Evolutionary conservation across 1,284 basidiomycete genomes (phyloP).

Genomic region (Retiboletus fuscus): DNA sequence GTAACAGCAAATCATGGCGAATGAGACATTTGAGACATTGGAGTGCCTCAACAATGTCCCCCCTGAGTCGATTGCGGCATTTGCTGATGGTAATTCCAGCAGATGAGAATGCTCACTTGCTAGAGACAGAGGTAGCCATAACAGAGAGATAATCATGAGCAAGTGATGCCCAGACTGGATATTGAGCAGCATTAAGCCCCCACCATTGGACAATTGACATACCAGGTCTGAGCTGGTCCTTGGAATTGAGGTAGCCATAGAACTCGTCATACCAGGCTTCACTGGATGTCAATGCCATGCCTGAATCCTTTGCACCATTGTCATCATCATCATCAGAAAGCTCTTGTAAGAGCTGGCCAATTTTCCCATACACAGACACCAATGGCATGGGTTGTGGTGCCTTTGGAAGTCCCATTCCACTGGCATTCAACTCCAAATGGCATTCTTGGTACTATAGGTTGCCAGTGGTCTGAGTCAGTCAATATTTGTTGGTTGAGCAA

Average conservation of each 20-base stretch:
- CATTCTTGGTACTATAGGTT: neutral
- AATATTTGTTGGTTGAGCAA: neutral
- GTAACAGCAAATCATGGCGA: neutral
- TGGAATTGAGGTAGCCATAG: slow-evolving; percentile 43
- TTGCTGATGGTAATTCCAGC: slow-evolving; percentile 21
- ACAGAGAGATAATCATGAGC: slow-evolving; percentile 11
- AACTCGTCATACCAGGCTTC: slow-evolving; percentile 46
- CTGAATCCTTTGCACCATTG: neutral
- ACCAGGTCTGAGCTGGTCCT: slow-evolving; percentile 27
- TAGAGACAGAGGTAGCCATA: slow-evolving; percentile 21
- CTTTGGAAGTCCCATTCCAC: neutral
- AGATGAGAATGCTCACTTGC: slow-evolving; percentile 18
- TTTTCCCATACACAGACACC: neutral
- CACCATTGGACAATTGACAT: slow-evolving; percentile 49
- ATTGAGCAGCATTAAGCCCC: slow-evolving; percentile 24
- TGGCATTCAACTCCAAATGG: neutral
- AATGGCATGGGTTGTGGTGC: neutral
- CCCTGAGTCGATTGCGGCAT: neutral
- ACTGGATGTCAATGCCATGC: neutral
- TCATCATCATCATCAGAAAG: slow-evolving; percentile 5
- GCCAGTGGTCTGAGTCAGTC: neutral
- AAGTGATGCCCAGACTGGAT: slow-evolving; percentile 20
- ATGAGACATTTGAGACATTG: slow-evolving; percentile 23
- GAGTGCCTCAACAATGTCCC: too few relatives aligned
- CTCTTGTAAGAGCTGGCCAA: neutral